phyloP scores from a whole-genome alignment of 768 basidiomycete genomes.

The Podaxis sp. region DNA sequence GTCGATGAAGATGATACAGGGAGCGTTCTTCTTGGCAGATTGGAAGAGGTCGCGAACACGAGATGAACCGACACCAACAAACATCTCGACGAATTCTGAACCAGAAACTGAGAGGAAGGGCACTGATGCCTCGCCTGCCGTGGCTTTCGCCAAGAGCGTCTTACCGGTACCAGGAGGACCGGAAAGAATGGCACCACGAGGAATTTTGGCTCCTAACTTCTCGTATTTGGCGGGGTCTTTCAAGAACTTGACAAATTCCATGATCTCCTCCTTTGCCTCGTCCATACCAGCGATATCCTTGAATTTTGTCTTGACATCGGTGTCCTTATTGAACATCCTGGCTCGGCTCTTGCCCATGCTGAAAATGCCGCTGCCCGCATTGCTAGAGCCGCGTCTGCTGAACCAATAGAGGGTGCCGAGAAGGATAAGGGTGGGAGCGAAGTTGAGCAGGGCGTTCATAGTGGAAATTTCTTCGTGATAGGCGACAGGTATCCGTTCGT shows the following conservation, averaged over 20 bases:
- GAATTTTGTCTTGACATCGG: conserved; percentile 90
- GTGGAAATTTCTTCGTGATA: conserved; percentile 95
- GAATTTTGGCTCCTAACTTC: conserved; percentile 96
- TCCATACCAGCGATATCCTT: conserved; percentile 99
- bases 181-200: conserved; percentile 91
- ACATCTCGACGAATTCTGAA: conserved; percentile 99
- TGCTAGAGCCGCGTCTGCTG: conserved; percentile 66
- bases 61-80: conserved; percentile 97
- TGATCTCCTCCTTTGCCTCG: conserved; percentile 99
- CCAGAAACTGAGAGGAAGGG: conserved; percentile 99
- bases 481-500: conserved; percentile 94
- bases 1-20: conserved; percentile 98
- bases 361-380: conserved; percentile 88
- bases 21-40: conserved; percentile 95
- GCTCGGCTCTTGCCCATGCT: conserved; percentile 95
- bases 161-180: conserved; percentile 98
- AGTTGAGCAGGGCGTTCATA: conserved; percentile 77
- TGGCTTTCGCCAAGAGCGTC: conserved; percentile 96
- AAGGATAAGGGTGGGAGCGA: conserved; percentile 93
- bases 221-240: conserved; percentile 95
- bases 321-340: conserved; percentile 96
- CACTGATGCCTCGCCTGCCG: conserved; percentile 95
- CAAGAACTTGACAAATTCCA: conserved; percentile 99
- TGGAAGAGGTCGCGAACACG: conserved; percentile 97
- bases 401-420: conserved; percentile 90